These are phyloP conservation scores for Phanerodontia chrysosporium DNA, from an alignment of 768 basidiomycete genomes.

Conservation along the genomic window DNA sequence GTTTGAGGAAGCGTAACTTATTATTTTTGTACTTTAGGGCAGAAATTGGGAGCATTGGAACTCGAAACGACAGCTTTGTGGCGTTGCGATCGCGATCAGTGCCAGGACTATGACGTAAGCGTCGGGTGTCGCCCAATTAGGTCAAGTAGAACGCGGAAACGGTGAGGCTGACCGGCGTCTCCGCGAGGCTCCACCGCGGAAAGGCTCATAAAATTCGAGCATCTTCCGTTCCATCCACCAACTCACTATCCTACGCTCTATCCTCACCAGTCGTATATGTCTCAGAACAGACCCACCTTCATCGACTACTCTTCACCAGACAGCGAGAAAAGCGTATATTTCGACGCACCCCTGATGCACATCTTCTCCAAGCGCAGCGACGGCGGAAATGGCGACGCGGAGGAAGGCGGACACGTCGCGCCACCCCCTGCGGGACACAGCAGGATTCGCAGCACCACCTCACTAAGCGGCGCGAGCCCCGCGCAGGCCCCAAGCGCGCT, in stretches of 20 bases:
- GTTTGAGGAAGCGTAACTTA: background rate
- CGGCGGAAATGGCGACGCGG: background rate
- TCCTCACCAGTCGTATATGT: background rate
- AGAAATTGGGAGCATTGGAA: no score
- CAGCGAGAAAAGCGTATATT: constrained; percentile 37
- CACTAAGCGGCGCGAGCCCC: background rate
- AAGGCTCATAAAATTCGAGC: background rate
- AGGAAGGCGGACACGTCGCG: constrained; percentile 5
- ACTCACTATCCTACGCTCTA: background rate
- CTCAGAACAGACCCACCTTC: constrained; percentile 7
- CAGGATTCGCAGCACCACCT: background rate
- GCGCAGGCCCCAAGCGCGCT: background rate
- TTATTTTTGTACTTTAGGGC: constrained; percentile 5
- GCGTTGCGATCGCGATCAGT: background rate
- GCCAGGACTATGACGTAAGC: constrained; percentile 2
- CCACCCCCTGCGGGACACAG: background rate
- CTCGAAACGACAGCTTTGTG: no score
- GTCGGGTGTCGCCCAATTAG: background rate
- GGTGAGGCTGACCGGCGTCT: background rate
- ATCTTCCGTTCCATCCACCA: background rate
- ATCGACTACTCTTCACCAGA: constrained; percentile 20
- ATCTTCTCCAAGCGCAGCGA: constrained; percentile 19
- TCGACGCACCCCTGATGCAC: constrained; percentile 40
- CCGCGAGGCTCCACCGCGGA: background rate
- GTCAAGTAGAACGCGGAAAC: constrained; percentile 1